phyloP scores from a whole-genome alignment of 1,284 basidiomycete genomes.

The Moesziomyces sp. region DNA sequence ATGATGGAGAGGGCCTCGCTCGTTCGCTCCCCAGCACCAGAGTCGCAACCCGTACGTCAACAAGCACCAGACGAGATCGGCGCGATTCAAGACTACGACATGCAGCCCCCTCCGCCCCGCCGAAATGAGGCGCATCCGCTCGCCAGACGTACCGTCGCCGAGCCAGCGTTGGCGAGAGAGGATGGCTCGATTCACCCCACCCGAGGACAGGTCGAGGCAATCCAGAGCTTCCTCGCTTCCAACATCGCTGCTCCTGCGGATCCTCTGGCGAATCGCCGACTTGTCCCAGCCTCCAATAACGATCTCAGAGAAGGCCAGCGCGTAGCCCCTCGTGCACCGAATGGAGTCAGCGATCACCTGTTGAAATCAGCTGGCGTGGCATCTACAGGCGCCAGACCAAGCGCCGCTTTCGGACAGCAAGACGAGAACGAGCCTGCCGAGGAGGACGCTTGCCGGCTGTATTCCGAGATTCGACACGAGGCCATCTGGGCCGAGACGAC shows the following conservation, averaged over 20 bases:
- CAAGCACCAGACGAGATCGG: constrained; percentile 1
- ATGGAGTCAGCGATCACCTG: constrained; percentile 7
- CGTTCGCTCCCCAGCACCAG: constrained; percentile 41
- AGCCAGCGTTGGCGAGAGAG: constrained; percentile 10
- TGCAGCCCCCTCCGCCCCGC: constrained; percentile 39
- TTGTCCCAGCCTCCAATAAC: constrained; percentile 23
- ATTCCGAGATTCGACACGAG: constrained; percentile 44
- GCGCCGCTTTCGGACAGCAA: constrained; percentile 5
- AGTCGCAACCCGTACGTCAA: constrained; percentile 2
- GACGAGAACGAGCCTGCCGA: constrained; percentile 28
- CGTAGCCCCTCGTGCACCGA: constrained; percentile 1
- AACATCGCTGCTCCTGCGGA: constrained; percentile 32
- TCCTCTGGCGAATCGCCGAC: constrained; percentile 32
- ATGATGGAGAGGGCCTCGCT: constrained; percentile 49
- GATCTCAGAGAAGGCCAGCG: constrained; percentile 29
- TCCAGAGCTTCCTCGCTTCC: constrained; percentile 45
- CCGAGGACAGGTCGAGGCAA: constrained; percentile 33
- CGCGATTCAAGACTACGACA: constrained; percentile 25
- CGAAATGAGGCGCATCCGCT: constrained; percentile 41
- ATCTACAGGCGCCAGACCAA: constrained; percentile 10
- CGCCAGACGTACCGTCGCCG: constrained; percentile 14
- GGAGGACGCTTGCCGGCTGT: constrained; percentile 27
- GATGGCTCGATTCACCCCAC: constrained; percentile 33
- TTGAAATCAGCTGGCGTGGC: constrained; percentile 3
- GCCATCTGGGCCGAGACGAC: constrained; percentile 51